Conservation (phyloP, 192 early-diverging fungal species). For the Mortierella alpina region DNA sequence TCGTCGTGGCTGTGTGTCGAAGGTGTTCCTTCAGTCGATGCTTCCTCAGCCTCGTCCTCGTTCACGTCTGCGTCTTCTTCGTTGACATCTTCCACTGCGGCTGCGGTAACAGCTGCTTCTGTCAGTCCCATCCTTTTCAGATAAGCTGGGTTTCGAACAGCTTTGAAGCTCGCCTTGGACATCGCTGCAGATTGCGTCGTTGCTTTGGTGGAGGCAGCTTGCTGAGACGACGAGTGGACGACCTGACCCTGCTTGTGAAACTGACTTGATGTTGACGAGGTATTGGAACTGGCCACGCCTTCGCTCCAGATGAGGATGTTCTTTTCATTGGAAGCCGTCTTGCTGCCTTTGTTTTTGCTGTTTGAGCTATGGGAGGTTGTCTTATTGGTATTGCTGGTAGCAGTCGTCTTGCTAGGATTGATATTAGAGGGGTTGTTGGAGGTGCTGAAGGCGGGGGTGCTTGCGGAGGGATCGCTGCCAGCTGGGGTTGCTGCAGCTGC, state of each 20-base stretch:
- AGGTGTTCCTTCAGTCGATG: neutral
- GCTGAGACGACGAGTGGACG: constrained; percentile 12
- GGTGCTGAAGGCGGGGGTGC: neutral
- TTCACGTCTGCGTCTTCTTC: constrained; percentile 10
- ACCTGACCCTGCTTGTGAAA: constrained; percentile 28
- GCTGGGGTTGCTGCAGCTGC: constrained; percentile 14
- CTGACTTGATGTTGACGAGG: neutral
- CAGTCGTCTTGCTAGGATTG: neutral
- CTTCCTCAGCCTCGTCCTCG: neutral
- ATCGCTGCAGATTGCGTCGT: neutral
- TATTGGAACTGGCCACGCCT: constrained; percentile 36
- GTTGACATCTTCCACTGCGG: neutral
- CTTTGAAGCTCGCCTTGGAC: constrained; percentile 21
- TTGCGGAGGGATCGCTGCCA: neutral
- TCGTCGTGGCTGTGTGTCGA: neutral
- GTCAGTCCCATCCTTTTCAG: constrained; percentile 18
- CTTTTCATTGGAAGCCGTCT: constrained; percentile 12
- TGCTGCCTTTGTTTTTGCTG: constrained; percentile 5
- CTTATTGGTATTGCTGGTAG: constrained; percentile 4
- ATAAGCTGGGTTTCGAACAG: constrained; percentile 26
- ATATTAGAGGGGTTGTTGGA: neutral
- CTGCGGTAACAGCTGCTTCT: neutral
- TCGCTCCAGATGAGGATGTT: constrained; percentile 48
- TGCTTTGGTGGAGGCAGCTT: constrained; percentile 1
- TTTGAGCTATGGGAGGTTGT: neutral